Conservation (phyloP, 2,329 filamentous ascomycete species). For the Dothistroma pini region DNA sequence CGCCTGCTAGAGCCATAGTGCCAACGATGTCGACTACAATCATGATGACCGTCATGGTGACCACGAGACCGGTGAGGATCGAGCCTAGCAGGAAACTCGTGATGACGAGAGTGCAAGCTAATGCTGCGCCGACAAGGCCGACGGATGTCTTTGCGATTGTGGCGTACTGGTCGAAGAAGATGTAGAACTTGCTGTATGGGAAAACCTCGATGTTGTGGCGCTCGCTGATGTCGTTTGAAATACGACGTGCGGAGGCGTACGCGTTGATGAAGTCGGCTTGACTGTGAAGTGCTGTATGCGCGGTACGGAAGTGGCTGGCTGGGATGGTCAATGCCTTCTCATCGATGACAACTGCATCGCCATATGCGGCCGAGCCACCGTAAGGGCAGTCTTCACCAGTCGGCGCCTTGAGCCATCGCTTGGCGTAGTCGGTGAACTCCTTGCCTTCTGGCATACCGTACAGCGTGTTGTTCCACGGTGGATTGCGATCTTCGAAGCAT, state of each 20-base stretch:
- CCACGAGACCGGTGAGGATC: constrained; percentile 71
- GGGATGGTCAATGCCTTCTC: constrained; percentile 62
- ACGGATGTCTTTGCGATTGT: constrained; percentile 77
- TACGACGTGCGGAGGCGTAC: constrained; percentile 83
- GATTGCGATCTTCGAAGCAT: constrained; percentile 75
- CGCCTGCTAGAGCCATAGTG: constrained; percentile 68
- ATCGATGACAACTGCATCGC: constrained; percentile 77
- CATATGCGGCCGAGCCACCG: constrained; percentile 83
- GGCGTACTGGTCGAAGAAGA: constrained; percentile 98
- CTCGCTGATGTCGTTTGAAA: constrained; percentile 69
- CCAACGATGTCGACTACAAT: constrained; percentile 91
- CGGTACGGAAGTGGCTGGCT: constrained; percentile 87
- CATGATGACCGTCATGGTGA: constrained; percentile 87
- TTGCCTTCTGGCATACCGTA: constrained; percentile 85
- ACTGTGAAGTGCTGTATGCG: constrained; percentile 79
- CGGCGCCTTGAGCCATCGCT: constrained; percentile 76
- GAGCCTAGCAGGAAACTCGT: constrained; percentile 80
- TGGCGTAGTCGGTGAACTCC: constrained; percentile 84
- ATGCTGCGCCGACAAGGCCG: constrained; percentile 73
- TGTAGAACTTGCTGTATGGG: constrained; percentile 96
- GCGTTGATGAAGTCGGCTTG: constrained; percentile 92
- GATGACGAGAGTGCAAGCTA: constrained; percentile 80
- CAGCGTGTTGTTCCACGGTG: constrained; percentile 85
- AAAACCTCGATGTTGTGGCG: constrained; percentile 82
- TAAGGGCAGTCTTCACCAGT: constrained; percentile 82